Conservation (phyloP, 176 grass and related monocot genomes). For the Poa pratensis region DNA sequence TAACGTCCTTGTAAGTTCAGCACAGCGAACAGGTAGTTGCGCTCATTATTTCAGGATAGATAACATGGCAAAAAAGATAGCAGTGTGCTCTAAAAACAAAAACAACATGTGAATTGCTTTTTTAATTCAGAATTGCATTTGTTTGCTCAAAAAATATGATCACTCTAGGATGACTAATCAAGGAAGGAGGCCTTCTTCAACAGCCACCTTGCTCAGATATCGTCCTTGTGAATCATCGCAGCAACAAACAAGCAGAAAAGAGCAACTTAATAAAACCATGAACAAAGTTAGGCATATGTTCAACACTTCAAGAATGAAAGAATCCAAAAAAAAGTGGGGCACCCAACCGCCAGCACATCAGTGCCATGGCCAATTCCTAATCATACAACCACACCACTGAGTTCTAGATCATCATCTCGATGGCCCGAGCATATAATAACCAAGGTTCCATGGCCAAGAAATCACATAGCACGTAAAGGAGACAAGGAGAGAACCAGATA, state of each 20-base stretch:
- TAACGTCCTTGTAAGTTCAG: slow-evolving; percentile 31
- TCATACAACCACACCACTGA: no score
- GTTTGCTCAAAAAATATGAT: neutral
- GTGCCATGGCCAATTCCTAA: no score
- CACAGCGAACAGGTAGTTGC: neutral
- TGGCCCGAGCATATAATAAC: no score
- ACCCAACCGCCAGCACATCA: no score
- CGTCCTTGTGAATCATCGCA: slow-evolving; percentile 23
- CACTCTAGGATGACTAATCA: slow-evolving; percentile 35
- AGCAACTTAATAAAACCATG: neutral
- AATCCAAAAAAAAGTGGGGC: no score
- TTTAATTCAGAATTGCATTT: no score
- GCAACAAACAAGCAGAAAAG: neutral
- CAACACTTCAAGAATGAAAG: no score
- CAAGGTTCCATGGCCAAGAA: no score
- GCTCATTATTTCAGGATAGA: neutral
- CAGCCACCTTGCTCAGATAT: slow-evolving; percentile 36
- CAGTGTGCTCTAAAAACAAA: neutral
- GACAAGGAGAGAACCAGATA: no score
- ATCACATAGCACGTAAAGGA: no score
- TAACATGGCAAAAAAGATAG: neutral
- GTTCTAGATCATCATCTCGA: no score
- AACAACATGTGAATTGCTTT: neutral
- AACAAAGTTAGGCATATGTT: neutral
- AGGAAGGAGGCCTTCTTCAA: neutral